phyloP scores from a whole-genome alignment of 192 early-diverging fungal species.

The Geranomyces michiganensis region DNA sequence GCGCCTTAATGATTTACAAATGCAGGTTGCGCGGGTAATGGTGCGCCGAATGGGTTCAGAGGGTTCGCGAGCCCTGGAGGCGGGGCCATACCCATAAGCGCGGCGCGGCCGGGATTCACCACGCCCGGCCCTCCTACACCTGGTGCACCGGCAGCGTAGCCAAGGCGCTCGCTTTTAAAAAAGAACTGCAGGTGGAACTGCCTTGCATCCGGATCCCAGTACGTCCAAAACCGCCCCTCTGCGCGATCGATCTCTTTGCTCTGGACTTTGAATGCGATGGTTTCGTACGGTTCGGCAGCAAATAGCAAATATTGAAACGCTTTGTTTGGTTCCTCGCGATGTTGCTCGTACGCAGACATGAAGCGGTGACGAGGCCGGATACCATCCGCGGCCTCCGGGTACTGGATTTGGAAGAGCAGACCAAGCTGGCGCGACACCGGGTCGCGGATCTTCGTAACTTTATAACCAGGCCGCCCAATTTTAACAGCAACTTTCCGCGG shows the following conservation, averaged over 20 bases:
- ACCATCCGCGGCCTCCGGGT: slow-evolving; percentile 87
- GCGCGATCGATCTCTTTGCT: slow-evolving; percentile 87
- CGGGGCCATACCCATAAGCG: slow-evolving; percentile 2
- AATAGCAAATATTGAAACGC: slow-evolving; percentile 91
- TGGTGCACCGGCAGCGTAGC: neutral
- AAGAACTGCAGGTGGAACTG: slow-evolving; percentile 92
- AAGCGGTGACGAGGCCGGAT: slow-evolving; percentile 90
- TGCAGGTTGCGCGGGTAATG: neutral
- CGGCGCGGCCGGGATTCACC: neutral
- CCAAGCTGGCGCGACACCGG: slow-evolving; percentile 85
- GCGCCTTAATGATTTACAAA: slow-evolving; percentile 4
- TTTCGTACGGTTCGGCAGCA: slow-evolving; percentile 96
- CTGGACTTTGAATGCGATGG: slow-evolving; percentile 91
- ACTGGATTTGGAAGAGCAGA: slow-evolving; percentile 90
- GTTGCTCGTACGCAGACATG: slow-evolving; percentile 97
- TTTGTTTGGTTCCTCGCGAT: slow-evolving; percentile 82
- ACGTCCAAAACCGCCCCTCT: slow-evolving; percentile 86
- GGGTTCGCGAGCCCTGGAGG: slow-evolving; percentile 6
- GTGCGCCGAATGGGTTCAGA: slow-evolving; percentile 3
- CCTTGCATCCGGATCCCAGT: slow-evolving; percentile 91
- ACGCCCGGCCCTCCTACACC: neutral
- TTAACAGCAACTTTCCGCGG: slow-evolving; percentile 80
- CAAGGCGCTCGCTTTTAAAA: slow-evolving; percentile 63
- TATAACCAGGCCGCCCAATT: slow-evolving; percentile 93
- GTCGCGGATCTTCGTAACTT: slow-evolving; percentile 89